Evolutionary conservation across 768 basidiomycete genomes (phyloP), one percentile per base, ranked within the genome.

Genomic region (Mycena amicta): DNA sequence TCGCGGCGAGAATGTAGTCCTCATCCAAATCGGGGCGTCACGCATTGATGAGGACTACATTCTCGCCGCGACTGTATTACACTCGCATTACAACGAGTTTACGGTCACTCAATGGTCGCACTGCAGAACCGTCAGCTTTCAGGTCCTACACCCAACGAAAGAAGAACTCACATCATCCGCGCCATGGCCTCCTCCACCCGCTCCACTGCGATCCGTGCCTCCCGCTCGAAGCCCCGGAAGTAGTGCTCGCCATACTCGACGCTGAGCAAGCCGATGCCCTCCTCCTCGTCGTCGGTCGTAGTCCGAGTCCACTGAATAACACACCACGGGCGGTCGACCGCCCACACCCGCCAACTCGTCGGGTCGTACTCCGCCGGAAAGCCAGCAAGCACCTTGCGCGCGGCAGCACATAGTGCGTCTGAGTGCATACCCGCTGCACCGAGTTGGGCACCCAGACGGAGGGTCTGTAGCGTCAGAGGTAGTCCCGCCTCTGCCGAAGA

Each of bases 321-420:
- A n/a, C 45, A 56, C 61, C 61, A 63, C 46, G 61, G 61, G 12
- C 26, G 31, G 26, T 63, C 61, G 25, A 63, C 61, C 27, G 51
- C 26, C 61, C 61, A 63, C 47, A 50, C 41, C 4, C 55, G 53
- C 61, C 61, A 63, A 3, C 57, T 55, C 51, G 57, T 63, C 16
- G 57, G 61, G 39, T 63, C 61, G 25, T 63, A 63, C 26, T 16
- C 47, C 5, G 20, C 29, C 1, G 61, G 57, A 27, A 63, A 63
- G 1, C 27, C 26, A 4, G 3, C 45, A 3, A 63, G 22, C 25
- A 31, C 41, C 28, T 53, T 43, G 2, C 50, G 37, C 25, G 61
- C 61, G 11, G 50, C 20, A 1, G 15, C 54, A 23, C 5, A 40
- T 13, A 62, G 31, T 30, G 25, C 50, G 26, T 50, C 11, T 50